A percentile compares a stretch with the other conserved stretches of the same genome.
phyloP scores from a whole-genome alignment of 2,329 filamentous ascomycete species.

The Sporothrix inflata region DNA sequence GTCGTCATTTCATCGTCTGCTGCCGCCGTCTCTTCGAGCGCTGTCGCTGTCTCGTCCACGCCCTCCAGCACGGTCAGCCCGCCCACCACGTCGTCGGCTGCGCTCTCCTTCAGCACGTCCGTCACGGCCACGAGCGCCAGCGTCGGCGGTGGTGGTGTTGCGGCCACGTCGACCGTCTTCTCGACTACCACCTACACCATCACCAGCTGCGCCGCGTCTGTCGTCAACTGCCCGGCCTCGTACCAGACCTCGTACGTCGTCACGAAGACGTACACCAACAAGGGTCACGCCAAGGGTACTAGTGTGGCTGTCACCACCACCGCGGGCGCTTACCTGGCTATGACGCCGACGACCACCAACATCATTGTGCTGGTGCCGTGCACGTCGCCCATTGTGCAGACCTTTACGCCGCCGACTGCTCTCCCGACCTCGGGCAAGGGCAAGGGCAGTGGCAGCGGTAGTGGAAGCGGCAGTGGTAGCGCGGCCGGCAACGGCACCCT shows the following conservation, averaged over 20 bases:
- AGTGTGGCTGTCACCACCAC: slow-evolving; percentile 10
- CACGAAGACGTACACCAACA: slow-evolving; percentile 34
- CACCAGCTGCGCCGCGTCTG: slow-evolving; percentile 39
- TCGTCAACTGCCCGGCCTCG: slow-evolving; percentile 40
- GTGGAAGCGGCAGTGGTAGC: slow-evolving; percentile 20
- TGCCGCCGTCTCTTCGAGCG: not conserved
- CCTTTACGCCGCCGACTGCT: slow-evolving; percentile 60
- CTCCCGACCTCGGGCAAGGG: not conserved
- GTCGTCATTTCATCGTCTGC: not conserved
- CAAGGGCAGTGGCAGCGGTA: not conserved
- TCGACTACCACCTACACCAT: slow-evolving; percentile 39
- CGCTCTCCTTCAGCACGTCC: not conserved
- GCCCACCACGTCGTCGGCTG: not conserved
- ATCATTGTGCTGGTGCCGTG: slow-evolving; percentile 35
- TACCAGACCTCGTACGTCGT: slow-evolving; percentile 38
- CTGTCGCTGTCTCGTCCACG: not conserved
- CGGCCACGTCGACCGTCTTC: slow-evolving; percentile 36
- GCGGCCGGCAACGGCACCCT: not conserved
- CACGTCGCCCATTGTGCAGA: slow-evolving; percentile 35
- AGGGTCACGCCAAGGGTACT: not conserved
- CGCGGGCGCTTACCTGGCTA: slow-evolving; percentile 21
- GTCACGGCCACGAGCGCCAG: not conserved
- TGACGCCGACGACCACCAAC: slow-evolving; percentile 33
- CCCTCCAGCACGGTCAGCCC: not conserved
- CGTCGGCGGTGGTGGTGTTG: not conserved